These are phyloP conservation scores for Saprolegnia diclina DNA, from an alignment of 352 stramenopile species.

Conservation along the genomic window DNA sequence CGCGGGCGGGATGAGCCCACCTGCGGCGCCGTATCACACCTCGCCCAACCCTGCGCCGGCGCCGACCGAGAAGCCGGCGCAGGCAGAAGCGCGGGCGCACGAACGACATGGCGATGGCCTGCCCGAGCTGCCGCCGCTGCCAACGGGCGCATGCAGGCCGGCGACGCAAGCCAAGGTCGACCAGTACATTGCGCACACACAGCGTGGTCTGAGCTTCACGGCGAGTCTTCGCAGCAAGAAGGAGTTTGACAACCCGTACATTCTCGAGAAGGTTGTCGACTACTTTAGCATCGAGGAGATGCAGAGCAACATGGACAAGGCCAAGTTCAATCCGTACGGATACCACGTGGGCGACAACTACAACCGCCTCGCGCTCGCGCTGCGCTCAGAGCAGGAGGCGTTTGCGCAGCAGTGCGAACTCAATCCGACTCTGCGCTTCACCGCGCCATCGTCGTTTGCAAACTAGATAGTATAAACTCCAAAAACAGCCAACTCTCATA, in stretches of 20 bases:
- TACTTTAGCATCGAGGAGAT: slow-evolving; percentile 84
- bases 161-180: slow-evolving; percentile 59
- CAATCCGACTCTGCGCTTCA: slow-evolving; percentile 50
- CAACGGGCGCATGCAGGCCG: slow-evolving; percentile 29
- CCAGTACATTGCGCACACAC: slow-evolving; percentile 42
- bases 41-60: neutral
- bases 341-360: slow-evolving; percentile 65
- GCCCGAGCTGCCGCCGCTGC: slow-evolving; percentile 30
- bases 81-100: slow-evolving; percentile 28
- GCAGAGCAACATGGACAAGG: slow-evolving; percentile 53
- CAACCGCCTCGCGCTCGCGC: slow-evolving; percentile 54
- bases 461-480: neutral
- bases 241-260: slow-evolving; percentile 82
- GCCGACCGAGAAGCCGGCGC: neutral
- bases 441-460: slow-evolving; percentile 19
- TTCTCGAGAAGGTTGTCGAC: slow-evolving; percentile 79
- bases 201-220: slow-evolving; percentile 45
- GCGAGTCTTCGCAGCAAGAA: slow-evolving; percentile 69
- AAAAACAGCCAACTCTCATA: neutral
- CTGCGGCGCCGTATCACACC: neutral
- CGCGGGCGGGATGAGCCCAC: neutral
- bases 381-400: slow-evolving; percentile 6
- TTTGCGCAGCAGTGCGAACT: neutral
- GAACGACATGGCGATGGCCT: slow-evolving; percentile 28
- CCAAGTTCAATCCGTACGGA: slow-evolving; percentile 65